Base-by-base conservation (phyloP, 192 early-diverging fungal genomes). In the Backusella westeae region DNA sequence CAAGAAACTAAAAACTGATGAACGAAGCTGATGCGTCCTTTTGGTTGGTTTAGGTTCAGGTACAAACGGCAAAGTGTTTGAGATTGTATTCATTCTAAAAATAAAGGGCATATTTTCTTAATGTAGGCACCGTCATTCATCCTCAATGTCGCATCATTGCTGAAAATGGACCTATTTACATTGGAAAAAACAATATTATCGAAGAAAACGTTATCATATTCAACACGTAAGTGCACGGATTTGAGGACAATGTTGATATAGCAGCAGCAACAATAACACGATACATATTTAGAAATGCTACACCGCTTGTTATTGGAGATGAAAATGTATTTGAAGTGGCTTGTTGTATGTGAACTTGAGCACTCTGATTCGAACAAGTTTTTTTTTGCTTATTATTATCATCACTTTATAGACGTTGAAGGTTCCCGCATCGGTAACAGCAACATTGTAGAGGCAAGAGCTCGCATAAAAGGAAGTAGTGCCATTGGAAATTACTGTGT, bases 301-400 rank as follows among this genome's bases (percentile, higher is more conserved):
- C 77, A 39, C 78, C 88, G 6, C 73, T 94, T 69, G 76, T 87
- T 23, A 92, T 94, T 76, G 92, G 92, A 2, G 84, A 93, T 65
- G 85, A 90, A 63, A 94, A 94, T 69, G 86, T 91, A 8, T 91
- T 94, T 81, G 91, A 93, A 82, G 91, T 92, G 29, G 91, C 89
- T 36, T 88, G 87, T 29, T 83, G 93, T 93, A 81, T 78, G 86
- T 81, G 17, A 42, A 68, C 67, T 38, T 46, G 5, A 32, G 12
- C 44, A 21, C 42, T 44, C 41, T 63, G 9, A 35, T 69, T 34
- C 53, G 34, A 44, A 10, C 5, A 21, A 34, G 32, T 59, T 32
- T 32, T 36, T 42, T 19, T 46, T 29, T 49, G 67, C 39, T 59
- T 59, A 59, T 59, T 59, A 19, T 59, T 59, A 14, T 26, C 10